Evolutionary conservation across 306 rosid species (phyloP).

Genomic region (Acacia melanoxylon): DNA sequence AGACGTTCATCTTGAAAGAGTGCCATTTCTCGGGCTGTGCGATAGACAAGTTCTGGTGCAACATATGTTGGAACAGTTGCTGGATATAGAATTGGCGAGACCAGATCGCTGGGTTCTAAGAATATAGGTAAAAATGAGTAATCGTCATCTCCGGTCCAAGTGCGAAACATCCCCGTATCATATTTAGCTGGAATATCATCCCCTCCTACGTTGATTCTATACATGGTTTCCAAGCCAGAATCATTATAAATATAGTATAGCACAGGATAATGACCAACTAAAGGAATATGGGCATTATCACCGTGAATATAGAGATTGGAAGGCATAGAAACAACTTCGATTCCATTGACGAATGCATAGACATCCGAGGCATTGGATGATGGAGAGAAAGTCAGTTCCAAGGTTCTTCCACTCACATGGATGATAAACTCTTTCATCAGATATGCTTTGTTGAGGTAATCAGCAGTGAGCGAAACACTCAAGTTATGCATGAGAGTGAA

Average conservation of each 20-base stretch:
- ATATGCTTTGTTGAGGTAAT: constrained; percentile 34
- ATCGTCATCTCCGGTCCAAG: constrained; percentile 14
- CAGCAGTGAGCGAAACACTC: constrained; percentile 43
- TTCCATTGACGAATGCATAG: constrained; percentile 49
- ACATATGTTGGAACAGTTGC: constrained; percentile 11
- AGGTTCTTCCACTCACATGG: constrained; percentile 28
- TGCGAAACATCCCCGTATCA: constrained; percentile 42
- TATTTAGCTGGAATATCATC: constrained; percentile 23
- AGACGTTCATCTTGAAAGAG: too few species aligned
- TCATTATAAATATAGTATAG: background rate
- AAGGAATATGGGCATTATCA: constrained; percentile 24
- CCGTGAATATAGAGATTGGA: constrained; percentile 31
- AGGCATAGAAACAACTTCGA: constrained; percentile 51
- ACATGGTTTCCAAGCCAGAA: constrained; percentile 35
- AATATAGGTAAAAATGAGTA: background rate
- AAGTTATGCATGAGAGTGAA: constrained; percentile 46
- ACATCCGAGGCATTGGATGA: constrained; percentile 32
- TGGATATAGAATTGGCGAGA: constrained; percentile 9
- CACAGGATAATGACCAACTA: constrained; percentile 3
- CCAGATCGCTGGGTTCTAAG: background rate
- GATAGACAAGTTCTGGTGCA: constrained; percentile 36
- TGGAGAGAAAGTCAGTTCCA: constrained; percentile 43
- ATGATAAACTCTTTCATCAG: constrained; percentile 38
- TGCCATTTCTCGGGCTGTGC: background rate
- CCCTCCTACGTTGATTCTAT: constrained; percentile 49